Evolutionary conservation across 1,139 yeast species (phyloP).

Genomic region (Taphrina confusa): DNA sequence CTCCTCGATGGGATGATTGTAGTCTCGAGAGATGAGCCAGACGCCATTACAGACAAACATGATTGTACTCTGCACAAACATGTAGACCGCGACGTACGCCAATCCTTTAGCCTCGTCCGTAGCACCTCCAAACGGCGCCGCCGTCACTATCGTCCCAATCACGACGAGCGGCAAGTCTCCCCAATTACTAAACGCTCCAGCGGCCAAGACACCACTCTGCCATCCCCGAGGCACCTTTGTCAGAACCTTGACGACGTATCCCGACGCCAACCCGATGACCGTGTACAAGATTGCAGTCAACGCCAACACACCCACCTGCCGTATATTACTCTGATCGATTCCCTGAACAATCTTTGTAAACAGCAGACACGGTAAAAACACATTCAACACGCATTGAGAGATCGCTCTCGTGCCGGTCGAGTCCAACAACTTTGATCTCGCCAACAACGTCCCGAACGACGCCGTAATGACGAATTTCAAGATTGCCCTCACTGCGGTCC

Average conservation of each 20-base stretch:
- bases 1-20: constrained; percentile 43
- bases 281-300: constrained; percentile 60
- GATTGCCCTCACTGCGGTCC: constrained; percentile 32
- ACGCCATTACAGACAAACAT: constrained; percentile 79
- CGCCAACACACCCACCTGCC: constrained; percentile 70
- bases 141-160: constrained; percentile 73
- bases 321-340: constrained; percentile 69
- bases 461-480: constrained; percentile 31
- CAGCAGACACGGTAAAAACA: constrained; percentile 74
- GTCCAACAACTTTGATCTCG: constrained; percentile 23
- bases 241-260: constrained; percentile 44
- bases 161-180: constrained; percentile 90
- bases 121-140: constrained; percentile 60
- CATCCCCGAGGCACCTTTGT: constrained; percentile 67
- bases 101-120: constrained; percentile 66
- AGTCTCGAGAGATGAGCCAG: constrained; percentile 70
- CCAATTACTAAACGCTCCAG: constrained; percentile 64
- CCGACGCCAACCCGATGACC: constrained; percentile 45
- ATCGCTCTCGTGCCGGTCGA: constrained; percentile 28
- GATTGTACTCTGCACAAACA: constrained; percentile 67
- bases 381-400: constrained; percentile 47
- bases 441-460: constrained; percentile 17
- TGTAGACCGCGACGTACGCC: constrained; percentile 79
- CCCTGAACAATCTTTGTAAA: constrained; percentile 74
- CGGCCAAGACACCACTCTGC: constrained; percentile 74